These are phyloP conservation scores for Penicillium arizonense DNA, from an alignment of 495 filamentous ascomycete species.

Conservation along the genomic window DNA sequence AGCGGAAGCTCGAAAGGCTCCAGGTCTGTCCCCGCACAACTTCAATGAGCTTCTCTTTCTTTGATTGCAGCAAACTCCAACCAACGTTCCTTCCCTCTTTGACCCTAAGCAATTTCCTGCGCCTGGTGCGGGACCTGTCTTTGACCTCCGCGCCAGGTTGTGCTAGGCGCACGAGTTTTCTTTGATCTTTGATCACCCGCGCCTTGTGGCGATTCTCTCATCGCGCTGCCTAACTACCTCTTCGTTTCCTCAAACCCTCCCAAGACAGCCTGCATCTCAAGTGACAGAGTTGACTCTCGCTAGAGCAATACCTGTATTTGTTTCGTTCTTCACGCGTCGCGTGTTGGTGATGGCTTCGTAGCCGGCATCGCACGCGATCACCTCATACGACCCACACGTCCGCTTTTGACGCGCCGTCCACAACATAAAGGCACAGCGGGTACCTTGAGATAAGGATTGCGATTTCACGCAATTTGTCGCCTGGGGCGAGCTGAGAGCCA, in stretches of 20 bases:
- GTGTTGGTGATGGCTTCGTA: constrained; percentile 38
- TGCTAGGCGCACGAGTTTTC: constrained; percentile 15
- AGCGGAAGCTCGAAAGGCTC: background rate
- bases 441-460: constrained; percentile 6
- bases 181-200: constrained; percentile 4
- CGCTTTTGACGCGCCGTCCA: constrained; percentile 5
- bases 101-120: background rate
- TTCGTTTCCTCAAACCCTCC: background rate
- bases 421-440: background rate
- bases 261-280: background rate
- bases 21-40: constrained; percentile 9
- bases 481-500: constrained; percentile 23
- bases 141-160: constrained; percentile 14
- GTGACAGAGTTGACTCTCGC: background rate
- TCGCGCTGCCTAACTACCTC: constrained; percentile 4
- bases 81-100: background rate
- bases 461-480: constrained; percentile 7
- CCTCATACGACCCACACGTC: constrained; percentile 10
- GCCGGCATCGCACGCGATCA: constrained; percentile 29
- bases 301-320: background rate
- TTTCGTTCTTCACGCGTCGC: constrained; percentile 19
- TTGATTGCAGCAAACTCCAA: constrained; percentile 2
- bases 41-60: constrained; percentile 9
- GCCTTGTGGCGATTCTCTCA: constrained; percentile 17
- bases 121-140: constrained; percentile 9